A percentile compares a stretch with the other conserved stretches of the same genome.
Evolutionary conservation across 2,329 filamentous ascomycete species (phyloP).

Genomic region (Monilinia fructicola): DNA sequence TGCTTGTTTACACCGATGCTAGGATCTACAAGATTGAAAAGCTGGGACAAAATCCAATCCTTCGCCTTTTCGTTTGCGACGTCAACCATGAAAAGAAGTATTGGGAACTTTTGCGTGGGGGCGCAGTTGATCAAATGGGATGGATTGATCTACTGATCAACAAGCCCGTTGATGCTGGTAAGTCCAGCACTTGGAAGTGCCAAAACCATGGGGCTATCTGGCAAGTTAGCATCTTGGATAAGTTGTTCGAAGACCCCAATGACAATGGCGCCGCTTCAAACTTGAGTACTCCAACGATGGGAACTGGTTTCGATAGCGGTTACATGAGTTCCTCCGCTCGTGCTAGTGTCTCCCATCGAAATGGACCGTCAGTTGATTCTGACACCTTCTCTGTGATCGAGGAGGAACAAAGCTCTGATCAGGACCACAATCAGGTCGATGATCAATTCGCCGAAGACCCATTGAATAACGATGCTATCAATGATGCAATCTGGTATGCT

Average conservation of each 20-base stretch:
- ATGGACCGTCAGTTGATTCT: neutral
- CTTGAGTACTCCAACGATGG: neutral
- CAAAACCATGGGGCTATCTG: neutral
- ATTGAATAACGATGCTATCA: neutral
- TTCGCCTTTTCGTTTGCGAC: conserved; percentile 8
- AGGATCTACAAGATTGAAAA: neutral
- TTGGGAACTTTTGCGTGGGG: neutral
- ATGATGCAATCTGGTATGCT: no score
- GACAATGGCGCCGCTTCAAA: neutral
- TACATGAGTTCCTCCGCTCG: neutral
- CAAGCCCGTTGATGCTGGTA: neutral
- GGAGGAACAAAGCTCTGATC: neutral
- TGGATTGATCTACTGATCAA: neutral
- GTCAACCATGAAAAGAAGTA: neutral
- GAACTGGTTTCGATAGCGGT: neutral
- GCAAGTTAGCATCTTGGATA: conserved; percentile 5
- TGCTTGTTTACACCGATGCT: conserved; percentile 2
- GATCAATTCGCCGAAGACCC: neutral
- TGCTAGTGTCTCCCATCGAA: neutral
- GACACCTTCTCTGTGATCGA: no score
- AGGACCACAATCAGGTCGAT: neutral
- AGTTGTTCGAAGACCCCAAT: neutral
- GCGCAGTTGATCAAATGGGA: neutral
- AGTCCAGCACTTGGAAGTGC: conserved; percentile 12
- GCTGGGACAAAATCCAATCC: neutral